A percentile compares a stretch with the other conserved stretches of the same genome.
Evolutionary conservation across 2,329 filamentous ascomycete genomes (phyloP).

Genomic region (Pseudopithomyces maydicus): DNA sequence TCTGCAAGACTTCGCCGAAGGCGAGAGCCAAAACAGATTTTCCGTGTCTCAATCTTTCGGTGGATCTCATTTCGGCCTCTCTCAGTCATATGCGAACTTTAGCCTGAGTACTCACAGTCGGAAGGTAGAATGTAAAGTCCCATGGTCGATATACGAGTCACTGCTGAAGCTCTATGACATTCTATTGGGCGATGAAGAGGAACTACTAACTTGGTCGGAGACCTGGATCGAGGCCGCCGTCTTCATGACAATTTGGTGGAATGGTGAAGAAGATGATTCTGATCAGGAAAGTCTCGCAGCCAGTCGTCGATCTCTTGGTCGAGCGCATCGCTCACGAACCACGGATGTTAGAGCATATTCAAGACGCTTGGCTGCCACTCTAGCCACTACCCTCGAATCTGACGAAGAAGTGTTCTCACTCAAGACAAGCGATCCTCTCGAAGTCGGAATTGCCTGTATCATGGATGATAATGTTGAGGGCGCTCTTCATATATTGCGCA

Average conservation of each 20-base stretch:
- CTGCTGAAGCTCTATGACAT: slow-evolving; percentile 81
- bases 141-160: slow-evolving; percentile 88
- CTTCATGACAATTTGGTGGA: slow-evolving; percentile 88
- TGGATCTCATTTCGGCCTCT: slow-evolving; percentile 43
- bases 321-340: slow-evolving; percentile 48
- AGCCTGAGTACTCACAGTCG: slow-evolving; percentile 70
- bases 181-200: slow-evolving; percentile 73
- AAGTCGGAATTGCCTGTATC: slow-evolving; percentile 80
- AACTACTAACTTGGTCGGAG: slow-evolving; percentile 77
- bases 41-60: slow-evolving; percentile 53
- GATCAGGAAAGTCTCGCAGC: slow-evolving; percentile 49
- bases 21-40: slow-evolving; percentile 59
- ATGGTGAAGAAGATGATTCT: slow-evolving; percentile 67
- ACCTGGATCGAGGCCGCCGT: slow-evolving; percentile 93
- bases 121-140: slow-evolving; percentile 83
- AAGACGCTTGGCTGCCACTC: slow-evolving; percentile 71
- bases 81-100: slow-evolving; percentile 56
- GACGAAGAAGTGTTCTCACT: slow-evolving; percentile 72
- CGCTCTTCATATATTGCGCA: slow-evolving; percentile 73
- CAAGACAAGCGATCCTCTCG: slow-evolving; percentile 74
- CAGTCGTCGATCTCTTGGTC: slow-evolving; percentile 50
- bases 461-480: slow-evolving; percentile 83
- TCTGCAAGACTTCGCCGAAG: slow-evolving; percentile 80
- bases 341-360: slow-evolving; percentile 70
- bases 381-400: slow-evolving; percentile 68